Evolutionary conservation across 73 alveolate species (phyloP).

Genomic region (Paramecium tetraurelia): DNA sequence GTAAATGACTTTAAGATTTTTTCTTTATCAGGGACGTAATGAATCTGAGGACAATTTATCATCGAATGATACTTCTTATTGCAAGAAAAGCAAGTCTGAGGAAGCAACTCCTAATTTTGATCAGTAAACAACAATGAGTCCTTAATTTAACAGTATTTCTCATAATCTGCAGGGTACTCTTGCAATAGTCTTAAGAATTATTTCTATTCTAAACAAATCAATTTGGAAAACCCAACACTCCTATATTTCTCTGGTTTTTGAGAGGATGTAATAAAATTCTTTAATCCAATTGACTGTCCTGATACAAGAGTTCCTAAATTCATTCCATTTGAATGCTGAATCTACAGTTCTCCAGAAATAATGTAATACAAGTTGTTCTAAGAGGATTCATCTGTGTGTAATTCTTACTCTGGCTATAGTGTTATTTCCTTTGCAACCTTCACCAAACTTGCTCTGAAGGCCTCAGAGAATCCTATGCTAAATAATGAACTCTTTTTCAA

Average conservation of each 20-base stretch:
- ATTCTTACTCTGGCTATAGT: not conserved
- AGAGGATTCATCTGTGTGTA: not conserved
- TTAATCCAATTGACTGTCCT: not conserved
- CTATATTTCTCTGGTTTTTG: not conserved
- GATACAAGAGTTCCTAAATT: not conserved
- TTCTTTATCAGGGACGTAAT: constrained; percentile 60
- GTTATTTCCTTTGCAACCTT: not conserved
- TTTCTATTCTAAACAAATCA: not conserved
- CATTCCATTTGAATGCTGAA: not conserved
- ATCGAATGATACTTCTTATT: not conserved
- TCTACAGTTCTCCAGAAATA: not conserved
- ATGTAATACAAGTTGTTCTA: not conserved
- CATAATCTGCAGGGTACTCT: constrained; percentile 41
- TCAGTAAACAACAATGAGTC: not conserved
- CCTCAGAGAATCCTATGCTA: not conserved
- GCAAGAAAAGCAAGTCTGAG: not conserved
- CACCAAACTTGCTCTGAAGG: not conserved
- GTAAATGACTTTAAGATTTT: not conserved
- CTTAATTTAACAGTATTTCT: not conserved
- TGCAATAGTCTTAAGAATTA: not conserved
- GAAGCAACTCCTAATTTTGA: not conserved
- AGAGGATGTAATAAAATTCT: not conserved
- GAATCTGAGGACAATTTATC: constrained; percentile 45
- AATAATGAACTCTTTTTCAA: not conserved
- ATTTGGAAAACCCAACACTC: constrained; percentile 6